Evolutionary conservation across 1,284 basidiomycete genomes (phyloP).

Genomic region (Lentinus polychrous): DNA sequence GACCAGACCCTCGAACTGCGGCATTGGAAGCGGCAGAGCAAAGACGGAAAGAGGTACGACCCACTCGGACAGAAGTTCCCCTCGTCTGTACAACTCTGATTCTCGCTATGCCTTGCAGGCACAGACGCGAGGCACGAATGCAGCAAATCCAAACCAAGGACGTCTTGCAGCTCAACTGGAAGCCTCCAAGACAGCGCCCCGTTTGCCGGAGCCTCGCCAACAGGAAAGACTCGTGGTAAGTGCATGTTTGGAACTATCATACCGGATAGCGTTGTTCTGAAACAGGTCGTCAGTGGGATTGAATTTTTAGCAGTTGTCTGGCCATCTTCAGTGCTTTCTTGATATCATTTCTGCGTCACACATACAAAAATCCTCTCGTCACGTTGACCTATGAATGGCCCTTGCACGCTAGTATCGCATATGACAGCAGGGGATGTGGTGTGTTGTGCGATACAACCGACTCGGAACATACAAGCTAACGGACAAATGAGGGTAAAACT

Average conservation of each 20-base stretch:
- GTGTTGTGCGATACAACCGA: no score
- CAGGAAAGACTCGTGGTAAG: slow-evolving; percentile 60
- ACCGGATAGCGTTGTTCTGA: neutral
- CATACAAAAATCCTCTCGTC: no score
- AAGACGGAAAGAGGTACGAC: slow-evolving; percentile 52
- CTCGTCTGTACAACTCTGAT: slow-evolving; percentile 9
- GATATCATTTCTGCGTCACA: no score
- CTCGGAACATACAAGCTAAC: no score
- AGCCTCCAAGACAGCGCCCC: slow-evolving; percentile 41
- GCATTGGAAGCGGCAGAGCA: slow-evolving; percentile 67
- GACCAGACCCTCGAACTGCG: slow-evolving; percentile 45
- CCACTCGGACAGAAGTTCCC: slow-evolving; percentile 16
- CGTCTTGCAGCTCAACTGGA: slow-evolving; percentile 51
- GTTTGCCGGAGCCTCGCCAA: slow-evolving; percentile 40
- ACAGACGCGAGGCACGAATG: slow-evolving; percentile 49
- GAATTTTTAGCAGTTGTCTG: slow-evolving; percentile 5
- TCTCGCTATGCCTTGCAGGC: slow-evolving; percentile 33
- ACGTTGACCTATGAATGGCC: no score
- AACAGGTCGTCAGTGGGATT: slow-evolving; percentile 15
- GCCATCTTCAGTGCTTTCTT: no score
- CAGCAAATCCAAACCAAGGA: slow-evolving; percentile 61
- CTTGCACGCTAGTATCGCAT: no score
- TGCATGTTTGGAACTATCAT: slow-evolving; percentile 16
- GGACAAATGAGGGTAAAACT: no score
- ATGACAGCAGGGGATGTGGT: no score